Conservation (phyloP, 306 rosid genomes). For the Begonia peltatifolia region DNA sequence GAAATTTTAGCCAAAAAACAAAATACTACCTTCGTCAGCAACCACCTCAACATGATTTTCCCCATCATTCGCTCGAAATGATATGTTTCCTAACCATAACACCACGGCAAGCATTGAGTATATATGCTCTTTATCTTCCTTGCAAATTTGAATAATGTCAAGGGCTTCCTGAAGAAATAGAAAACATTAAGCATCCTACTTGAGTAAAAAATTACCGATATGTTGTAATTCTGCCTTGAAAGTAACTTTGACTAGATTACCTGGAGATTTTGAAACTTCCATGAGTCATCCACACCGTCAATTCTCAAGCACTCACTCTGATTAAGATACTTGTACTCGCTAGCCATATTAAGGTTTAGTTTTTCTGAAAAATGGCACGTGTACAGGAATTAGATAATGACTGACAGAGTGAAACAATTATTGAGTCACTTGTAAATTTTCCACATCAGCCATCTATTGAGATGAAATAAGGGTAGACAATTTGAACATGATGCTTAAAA, state of each 20-base stretch:
- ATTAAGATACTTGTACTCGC: constrained; percentile 76
- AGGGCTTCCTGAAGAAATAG: constrained; percentile 48
- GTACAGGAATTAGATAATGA: neutral
- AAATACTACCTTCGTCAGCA: constrained; percentile 63
- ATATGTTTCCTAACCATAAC: constrained; percentile 88
- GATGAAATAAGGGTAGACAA: no score
- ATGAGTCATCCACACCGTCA: constrained; percentile 39
- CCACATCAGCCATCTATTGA: no score
- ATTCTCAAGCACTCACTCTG: constrained; percentile 71
- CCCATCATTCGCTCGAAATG: constrained; percentile 46
- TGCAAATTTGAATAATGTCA: constrained; percentile 38
- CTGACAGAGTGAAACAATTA: no score
- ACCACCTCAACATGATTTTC: constrained; percentile 68
- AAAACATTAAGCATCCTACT: neutral
- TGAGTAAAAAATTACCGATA: no score
- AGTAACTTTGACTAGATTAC: constrained; percentile 27
- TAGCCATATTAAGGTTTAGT: constrained; percentile 52
- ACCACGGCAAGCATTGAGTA: constrained; percentile 62
- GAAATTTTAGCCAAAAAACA: neutral
- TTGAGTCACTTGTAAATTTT: no score
- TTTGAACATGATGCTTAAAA: no score
- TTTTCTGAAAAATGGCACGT: constrained; percentile 36
- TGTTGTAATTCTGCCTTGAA: neutral
- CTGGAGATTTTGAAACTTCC: constrained; percentile 39
- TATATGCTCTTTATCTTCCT: constrained; percentile 60